These are phyloP conservation scores for Penstemon newberryi DNA, from an alignment of 257 asterid genomes.

Conservation along the genomic window DNA sequence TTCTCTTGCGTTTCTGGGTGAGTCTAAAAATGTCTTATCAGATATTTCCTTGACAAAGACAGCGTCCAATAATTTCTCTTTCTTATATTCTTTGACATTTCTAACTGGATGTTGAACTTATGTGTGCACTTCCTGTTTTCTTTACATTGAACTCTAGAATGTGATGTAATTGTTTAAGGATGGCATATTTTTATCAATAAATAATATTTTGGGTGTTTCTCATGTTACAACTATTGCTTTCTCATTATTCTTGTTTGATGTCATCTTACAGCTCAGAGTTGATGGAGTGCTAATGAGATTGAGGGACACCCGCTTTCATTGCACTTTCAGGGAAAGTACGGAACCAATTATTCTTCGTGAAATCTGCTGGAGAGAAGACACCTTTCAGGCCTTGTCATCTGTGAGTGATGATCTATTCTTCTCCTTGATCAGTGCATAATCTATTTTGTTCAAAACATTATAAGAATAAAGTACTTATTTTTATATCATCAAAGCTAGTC, in stretches of 20 bases:
- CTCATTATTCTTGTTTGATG: slow-evolving; percentile 27
- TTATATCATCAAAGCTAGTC: not conserved
- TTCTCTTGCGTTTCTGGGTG: slow-evolving; percentile 96
- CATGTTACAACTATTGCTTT: slow-evolving; percentile 23
- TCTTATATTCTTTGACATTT: slow-evolving; percentile 19
- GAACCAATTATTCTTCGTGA: slow-evolving; percentile 77
- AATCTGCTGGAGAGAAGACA: slow-evolving; percentile 90
- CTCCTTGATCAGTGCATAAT: not conserved
- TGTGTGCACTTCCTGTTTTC: slow-evolving; percentile 11
- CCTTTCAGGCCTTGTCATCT: slow-evolving; percentile 62
- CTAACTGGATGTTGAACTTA: slow-evolving; percentile 1
- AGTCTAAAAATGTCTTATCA: slow-evolving; percentile 38
- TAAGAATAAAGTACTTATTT: slow-evolving; percentile 12
- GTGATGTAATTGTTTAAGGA: slow-evolving; percentile 11
- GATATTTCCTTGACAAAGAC: slow-evolving; percentile 22
- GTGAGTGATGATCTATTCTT: slow-evolving; percentile 37
- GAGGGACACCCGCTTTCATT: slow-evolving; percentile 96
- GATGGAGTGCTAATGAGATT: slow-evolving; percentile 97
- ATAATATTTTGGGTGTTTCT: slow-evolving; percentile 10
- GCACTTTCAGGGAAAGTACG: slow-evolving; percentile 50
- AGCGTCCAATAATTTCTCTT: slow-evolving; percentile 1
- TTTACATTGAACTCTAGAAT: slow-evolving; percentile 20
- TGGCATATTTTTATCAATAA: slow-evolving; percentile 7
- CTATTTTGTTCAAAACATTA: not conserved
- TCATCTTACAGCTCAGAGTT: slow-evolving; percentile 82